phyloP scores from a whole-genome alignment of 345 rosid species.

The Theobroma cacao region DNA sequence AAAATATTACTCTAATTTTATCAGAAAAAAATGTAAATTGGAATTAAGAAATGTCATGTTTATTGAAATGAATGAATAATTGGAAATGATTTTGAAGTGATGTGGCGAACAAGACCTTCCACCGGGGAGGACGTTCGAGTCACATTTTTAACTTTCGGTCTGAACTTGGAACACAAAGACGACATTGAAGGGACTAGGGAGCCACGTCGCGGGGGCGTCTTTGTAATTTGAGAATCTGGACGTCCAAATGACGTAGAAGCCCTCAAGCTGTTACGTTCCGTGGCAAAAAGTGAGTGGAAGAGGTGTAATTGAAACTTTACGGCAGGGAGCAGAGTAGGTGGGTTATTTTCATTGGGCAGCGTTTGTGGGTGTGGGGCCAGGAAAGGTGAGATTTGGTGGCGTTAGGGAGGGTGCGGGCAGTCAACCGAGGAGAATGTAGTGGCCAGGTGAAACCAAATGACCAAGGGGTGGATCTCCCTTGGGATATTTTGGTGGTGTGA shows the following conservation, averaged over 20 bases:
- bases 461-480: background rate
- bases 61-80: too few relatives aligned
- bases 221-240: background rate
- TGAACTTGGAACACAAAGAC: background rate
- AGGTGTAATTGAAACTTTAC: background rate
- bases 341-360: background rate
- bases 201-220: background rate
- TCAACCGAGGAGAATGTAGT: constrained; percentile 22
- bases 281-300: background rate
- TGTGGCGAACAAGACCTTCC: background rate
- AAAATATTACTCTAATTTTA: too few relatives aligned
- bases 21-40: too few relatives aligned
- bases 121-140: too few relatives aligned
- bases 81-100: background rate
- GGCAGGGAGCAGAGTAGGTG: background rate
- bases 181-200: background rate
- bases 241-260: background rate
- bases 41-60: too few relatives aligned
- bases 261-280: background rate
- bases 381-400: constrained; percentile 3
- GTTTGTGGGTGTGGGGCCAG: background rate
- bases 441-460: constrained; percentile 8
- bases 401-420: background rate
- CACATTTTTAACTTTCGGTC: background rate
- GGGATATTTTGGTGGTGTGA: background rate